phyloP scores from a whole-genome alignment of 2,329 filamentous ascomycete genomes.

The Polychaeton citri region DNA sequence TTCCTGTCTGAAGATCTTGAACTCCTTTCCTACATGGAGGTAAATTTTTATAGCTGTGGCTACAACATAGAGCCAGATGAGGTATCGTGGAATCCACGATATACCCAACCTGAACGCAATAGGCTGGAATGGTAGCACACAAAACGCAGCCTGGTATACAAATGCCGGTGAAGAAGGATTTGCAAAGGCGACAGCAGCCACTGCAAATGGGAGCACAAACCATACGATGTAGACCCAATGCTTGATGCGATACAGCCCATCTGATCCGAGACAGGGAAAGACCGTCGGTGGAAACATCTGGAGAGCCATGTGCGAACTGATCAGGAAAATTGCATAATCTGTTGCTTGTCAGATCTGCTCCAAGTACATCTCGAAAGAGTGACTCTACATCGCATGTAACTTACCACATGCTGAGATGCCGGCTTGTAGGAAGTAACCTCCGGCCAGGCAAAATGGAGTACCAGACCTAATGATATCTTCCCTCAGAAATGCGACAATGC shows the following conservation, averaged over 20 bases:
- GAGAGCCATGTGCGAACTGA: constrained; percentile 58
- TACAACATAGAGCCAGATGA: constrained; percentile 52
- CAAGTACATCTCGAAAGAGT: not conserved
- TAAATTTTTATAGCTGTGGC: constrained; percentile 58
- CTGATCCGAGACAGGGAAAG: constrained; percentile 38
- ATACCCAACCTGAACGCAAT: constrained; percentile 57
- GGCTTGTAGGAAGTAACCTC: constrained; percentile 16
- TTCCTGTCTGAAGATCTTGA: constrained; percentile 25
- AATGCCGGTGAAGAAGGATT: constrained; percentile 34
- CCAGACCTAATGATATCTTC: too few species aligned
- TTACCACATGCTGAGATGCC: constrained; percentile 16
- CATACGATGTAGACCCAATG: constrained; percentile 45
- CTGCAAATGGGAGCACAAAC: constrained; percentile 43
- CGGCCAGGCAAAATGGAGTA: constrained; percentile 19
- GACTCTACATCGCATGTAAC: not conserved
- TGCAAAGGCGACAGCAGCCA: constrained; percentile 52
- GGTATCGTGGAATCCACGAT: constrained; percentile 60
- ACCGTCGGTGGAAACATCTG: constrained; percentile 51
- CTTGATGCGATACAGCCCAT: constrained; percentile 57
- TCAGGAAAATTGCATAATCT: constrained; percentile 59
- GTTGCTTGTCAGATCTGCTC: too few species aligned
- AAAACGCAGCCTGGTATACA: constrained; percentile 55
- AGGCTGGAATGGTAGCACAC: constrained; percentile 53
- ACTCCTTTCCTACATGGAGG: constrained; percentile 43
- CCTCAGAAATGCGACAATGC: constrained; percentile 41